Evolutionary conservation across 1,139 yeast genomes (phyloP), one percentile per base, ranked within the genome.

Genomic region (Yamadazyma blattariae): DNA sequence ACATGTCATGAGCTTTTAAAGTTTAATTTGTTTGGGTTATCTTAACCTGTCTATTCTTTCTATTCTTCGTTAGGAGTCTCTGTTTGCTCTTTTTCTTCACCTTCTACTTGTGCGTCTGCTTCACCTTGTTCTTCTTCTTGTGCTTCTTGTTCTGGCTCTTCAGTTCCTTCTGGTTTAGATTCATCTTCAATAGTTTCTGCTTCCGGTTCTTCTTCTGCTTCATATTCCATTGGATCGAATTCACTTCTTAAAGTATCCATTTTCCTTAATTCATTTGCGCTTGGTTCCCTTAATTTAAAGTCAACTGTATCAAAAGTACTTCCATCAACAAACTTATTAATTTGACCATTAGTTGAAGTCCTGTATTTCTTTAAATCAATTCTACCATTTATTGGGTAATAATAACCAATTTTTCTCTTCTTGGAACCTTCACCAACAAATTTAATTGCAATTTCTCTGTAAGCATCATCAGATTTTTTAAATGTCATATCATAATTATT

Each of bases 281-380:
- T 78, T 33, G 92, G 85, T 51, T 85, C 92, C 56, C 94, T 74
- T 38, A 87, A 62, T 36, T 71, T 68, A 44, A 82, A 66, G 38
- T 80, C 77, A 34, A 88, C 68, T 14, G 66, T 71, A 50, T 78
- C 82, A 34, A 64, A 59, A 21, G 78, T 74, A 35, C 74, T 66
- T 33, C 74, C 76, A 41, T 67, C 70, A 36, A 74, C 65, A 42
- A 75, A 73, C 35, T 71, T 62, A 41, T 75, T 74, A 39, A 74
- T 69, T 46, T 69, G 73, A n/a, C 65, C 54, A 44, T 68, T 68
- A 9, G 65, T 57, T 4, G 71, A 67, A 8, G 57, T 79, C 59
- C 97, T 79, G 54, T 95, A 81, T 53, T 90, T 83, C 64, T 85
- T 87, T 54, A 92, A 75, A 47, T 83, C 94, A 32, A 88, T 75